Evolutionary conservation across 768 basidiomycete species (phyloP), one percentile per base, ranked within the genome.

Genomic region (Tricholoma hemisulphureum): DNA sequence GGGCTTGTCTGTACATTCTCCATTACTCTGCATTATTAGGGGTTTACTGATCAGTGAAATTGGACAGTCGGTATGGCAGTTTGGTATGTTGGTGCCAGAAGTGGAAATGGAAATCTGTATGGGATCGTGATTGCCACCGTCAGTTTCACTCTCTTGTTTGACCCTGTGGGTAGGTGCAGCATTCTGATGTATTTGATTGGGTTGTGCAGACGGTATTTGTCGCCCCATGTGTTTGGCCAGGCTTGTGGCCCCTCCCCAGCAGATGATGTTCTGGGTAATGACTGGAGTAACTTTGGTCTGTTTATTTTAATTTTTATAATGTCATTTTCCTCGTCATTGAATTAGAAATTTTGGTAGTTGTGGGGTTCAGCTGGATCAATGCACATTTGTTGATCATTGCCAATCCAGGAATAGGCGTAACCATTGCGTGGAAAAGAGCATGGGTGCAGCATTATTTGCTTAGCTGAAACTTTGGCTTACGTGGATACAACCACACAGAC

Each of bases 301-400:
- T 52, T 5, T 35, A 14, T 28, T 32, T 6, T 28, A 7, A 18
- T 45, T 29, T 29, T 18, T 13, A 1, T 34, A 16, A 34, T 21
- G n/a, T 23, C 2, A 34, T 20, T 16, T 9, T 3, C 45, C 21
- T 32, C 10, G 11, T 11, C 13, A n/a, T 21, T 43, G 28, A n/a
- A n/a, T n/a, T n/a, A 43, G 28, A 48, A n/a, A 10, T 24, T 26
- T 13, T 11, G 20, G 18, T 11, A 76, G 74, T 78, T 14, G 68
- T 76, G 20, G 77, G 78, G 6, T 79, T 73, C 58, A 77, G 76
- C 41, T 79, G 77, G 77, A 67, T 78, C 23, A 72, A 78, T 51
- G 65, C 65, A 1, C 73, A 78, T 55, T 57, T 68, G 11, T 26
- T 60, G 16, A 57, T 69, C 3, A 31, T 76, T 24, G 61, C 62